Evolutionary conservation across 129 eudicot genomes (phyloP), one percentile per base, ranked within the genome.

Genomic region (Apium graveolens): DNA sequence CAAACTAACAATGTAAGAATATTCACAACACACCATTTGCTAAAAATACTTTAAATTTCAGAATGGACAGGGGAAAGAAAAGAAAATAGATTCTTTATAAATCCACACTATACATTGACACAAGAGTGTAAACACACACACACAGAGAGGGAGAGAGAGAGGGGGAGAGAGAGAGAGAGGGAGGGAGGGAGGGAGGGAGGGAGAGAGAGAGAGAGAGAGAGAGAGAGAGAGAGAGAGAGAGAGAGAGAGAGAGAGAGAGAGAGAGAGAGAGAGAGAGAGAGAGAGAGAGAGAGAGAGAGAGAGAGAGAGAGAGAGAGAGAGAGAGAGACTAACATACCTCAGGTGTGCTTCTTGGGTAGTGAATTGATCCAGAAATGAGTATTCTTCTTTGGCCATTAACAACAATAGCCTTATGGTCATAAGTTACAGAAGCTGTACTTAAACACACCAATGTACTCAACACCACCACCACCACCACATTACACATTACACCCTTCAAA

Each of bases 341-440:
- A 75, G 97, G 98, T 26, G 98, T 91, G 84, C 98, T 94, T 76
- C 98, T 85, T 68, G 98, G 98, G 37, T 94, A 94, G 88, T 94
- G 98, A 91, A 94, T 94, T 79, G 98, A 94, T 73, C 98, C 97
- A 85, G 97, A 94, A 78, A 94, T 78, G 41, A 94, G 97, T 76
- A 94, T 94, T 76, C 86, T 91, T 66, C 96, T 87, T 76, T 88
- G 87, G 37, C 97, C 97, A 90, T 90, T 94, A 43, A 94, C 83
- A 84, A 87, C 70, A 51, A 94, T 84, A 70, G 98, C 93, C 51
- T 87, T 88, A 38, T 78, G 86, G 82, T 94, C 98, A 84, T 94
- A 91, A 27, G 93, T 88, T 63, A 94, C 93, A 76, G 95, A 86
- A 34, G 91, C 91, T 34, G 20, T 49, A 65, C 79, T 80, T 72